Conservation (phyloP, 1,284 basidiomycete genomes). For the Pholiota adiposa region DNA sequence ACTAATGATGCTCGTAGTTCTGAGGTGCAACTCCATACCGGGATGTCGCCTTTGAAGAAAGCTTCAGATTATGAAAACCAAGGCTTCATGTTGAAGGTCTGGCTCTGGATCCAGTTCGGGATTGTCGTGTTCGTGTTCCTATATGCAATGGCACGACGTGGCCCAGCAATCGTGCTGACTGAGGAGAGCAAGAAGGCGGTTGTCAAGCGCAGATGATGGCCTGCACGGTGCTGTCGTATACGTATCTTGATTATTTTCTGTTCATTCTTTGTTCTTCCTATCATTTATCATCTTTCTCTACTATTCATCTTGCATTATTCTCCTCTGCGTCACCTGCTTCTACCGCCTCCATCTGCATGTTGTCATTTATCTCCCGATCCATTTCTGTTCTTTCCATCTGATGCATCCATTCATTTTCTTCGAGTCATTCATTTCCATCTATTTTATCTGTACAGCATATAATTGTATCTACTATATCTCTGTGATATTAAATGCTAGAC, state of each 20-base stretch:
- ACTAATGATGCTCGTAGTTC: neutral
- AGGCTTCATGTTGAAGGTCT: constrained; percentile 59
- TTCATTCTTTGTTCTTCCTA: neutral
- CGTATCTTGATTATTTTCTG: neutral
- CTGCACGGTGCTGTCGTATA: too few relatives aligned
- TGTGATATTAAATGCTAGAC: constrained; percentile 1
- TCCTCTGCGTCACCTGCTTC: neutral
- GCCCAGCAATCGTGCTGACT: constrained; percentile 68
- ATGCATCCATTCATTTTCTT: neutral
- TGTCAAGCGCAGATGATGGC: constrained; percentile 20
- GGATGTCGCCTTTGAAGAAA: constrained; percentile 5
- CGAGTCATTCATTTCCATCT: neutral
- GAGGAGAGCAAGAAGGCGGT: constrained; percentile 50
- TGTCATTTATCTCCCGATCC: neutral
- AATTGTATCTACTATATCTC: neutral
- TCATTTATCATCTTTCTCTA: neutral
- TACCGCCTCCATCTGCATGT: neutral
- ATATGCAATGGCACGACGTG: constrained; percentile 76
- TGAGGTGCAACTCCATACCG: constrained; percentile 15
- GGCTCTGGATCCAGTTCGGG: constrained; percentile 80
- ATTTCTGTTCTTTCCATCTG: neutral
- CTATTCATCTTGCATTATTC: neutral
- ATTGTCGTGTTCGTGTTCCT: constrained; percentile 76
- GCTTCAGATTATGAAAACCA: constrained; percentile 3
- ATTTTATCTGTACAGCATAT: neutral